A percentile compares a stretch with the other conserved stretches of the same genome.
Conservation (phyloP, 805 yeast species). For the Huiozyma naganishii region DNA sequence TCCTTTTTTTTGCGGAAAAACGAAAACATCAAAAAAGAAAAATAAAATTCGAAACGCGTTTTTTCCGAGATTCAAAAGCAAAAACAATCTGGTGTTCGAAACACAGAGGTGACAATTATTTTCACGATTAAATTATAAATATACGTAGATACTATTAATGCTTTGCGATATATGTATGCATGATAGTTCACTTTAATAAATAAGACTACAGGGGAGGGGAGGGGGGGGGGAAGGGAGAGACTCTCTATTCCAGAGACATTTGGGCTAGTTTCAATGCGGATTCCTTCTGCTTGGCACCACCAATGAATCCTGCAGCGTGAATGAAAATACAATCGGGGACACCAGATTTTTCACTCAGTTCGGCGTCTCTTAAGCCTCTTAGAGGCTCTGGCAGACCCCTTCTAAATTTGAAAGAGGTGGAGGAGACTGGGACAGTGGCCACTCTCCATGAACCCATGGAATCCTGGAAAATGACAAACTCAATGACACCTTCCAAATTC, state of each 20-base stretch:
- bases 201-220: too few species aligned
- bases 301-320: slow-evolving; percentile 96
- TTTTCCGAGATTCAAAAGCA: too few species aligned
- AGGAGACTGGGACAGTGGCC: slow-evolving; percentile 78
- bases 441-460: slow-evolving; percentile 70
- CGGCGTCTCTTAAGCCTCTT: slow-evolving; percentile 94
- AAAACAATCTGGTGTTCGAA: too few species aligned
- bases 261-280: slow-evolving; percentile 69
- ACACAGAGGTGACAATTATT: too few species aligned
- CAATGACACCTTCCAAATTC: slow-evolving; percentile 42
- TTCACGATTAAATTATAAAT: too few species aligned
- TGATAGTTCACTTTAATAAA: too few species aligned
- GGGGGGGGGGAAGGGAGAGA: too few species aligned
- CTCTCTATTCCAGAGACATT: slow-evolving; percentile 21
- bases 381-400: slow-evolving; percentile 80
- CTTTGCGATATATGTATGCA: too few species aligned
- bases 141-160: too few species aligned
- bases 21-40: too few species aligned
- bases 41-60: too few species aligned
- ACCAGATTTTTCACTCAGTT: slow-evolving; percentile 61
- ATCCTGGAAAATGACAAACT: slow-evolving; percentile 76
- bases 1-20: too few species aligned
- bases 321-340: slow-evolving; percentile 80
- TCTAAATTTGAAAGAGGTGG: slow-evolving; percentile 75
- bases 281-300: slow-evolving; percentile 78